Percentiles rank a stretch among this genome's conserved stretches.
Conservation (phyloP, 2,329 filamentous ascomycete species). For the Colletotrichum cordylinicola region DNA sequence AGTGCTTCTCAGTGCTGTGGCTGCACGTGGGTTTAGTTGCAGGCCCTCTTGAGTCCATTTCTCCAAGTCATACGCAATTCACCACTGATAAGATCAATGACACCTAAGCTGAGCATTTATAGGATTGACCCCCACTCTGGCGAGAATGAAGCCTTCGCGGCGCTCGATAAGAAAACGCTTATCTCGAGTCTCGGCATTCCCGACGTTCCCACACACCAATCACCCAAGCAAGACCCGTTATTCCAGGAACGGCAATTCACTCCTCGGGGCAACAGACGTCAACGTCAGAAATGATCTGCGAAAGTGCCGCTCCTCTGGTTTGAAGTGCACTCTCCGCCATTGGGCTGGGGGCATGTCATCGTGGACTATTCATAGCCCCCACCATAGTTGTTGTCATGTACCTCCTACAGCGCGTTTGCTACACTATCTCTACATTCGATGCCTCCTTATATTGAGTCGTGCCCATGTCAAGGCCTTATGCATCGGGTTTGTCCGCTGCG, state of each 20-base stretch:
- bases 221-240: neutral
- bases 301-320: neutral
- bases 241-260: neutral
- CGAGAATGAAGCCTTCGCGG: neutral
- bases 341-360: neutral
- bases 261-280: neutral
- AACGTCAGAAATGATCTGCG: neutral
- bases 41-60: neutral
- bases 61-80: neutral
- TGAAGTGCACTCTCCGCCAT: neutral
- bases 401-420: neutral
- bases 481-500: neutral
- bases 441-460: neutral
- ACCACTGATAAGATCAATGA: neutral
- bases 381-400: neutral
- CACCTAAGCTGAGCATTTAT: neutral
- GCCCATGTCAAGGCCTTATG: neutral
- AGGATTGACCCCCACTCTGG: neutral
- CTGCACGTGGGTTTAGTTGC: neutral
- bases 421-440: neutral
- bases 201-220: neutral
- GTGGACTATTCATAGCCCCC: neutral
- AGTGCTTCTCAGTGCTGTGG: neutral
- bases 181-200: neutral
- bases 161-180: neutral